Evolutionary conservation across 805 yeast species (phyloP), one percentile per base, ranked within the genome.

Genomic region (Metschnikowia koreensis): DNA sequence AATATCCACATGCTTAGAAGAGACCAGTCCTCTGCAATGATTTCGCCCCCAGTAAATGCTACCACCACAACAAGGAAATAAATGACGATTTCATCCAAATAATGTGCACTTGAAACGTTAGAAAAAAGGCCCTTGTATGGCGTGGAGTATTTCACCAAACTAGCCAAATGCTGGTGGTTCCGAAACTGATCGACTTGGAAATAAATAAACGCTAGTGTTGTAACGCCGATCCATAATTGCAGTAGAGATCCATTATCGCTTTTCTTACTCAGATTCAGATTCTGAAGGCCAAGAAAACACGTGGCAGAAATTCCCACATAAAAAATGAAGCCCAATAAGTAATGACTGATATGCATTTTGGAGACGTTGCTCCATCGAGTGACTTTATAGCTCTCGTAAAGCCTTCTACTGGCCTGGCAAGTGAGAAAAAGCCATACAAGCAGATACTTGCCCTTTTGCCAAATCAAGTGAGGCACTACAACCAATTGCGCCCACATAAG

Each of bases 271-370:
- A 41, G 15, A 11, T 28, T 8, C 34, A 39, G 52, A 38, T 36
- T 44, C 11, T 22, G 46, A 12, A 52, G 45, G 1, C 57, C 57
- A 37, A n/a, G 27, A 28, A 42, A 49, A 38, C 52, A 53, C 41
- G 74, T 75, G 8, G 76, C 28, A 48, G 81, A 75, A 9, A 84
- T 68, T 1, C 78, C 64, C 0, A 79, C 49, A 56, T 87, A 87
- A 60, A 82, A 86, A 58, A 75, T 71, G 4, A 85, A 34, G 0
- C 94, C 96, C 4, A 80, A 85, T 1, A 82, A 46, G 59, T 86
- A 87, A 66, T 87, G 94, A 1, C 81, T 71, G 37, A 86, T 59
- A 60, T 86, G 84, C 73, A 87, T 87, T 52, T 75, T 75, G 2
- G 90, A 75, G 1, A 61, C 60, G 1, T 64, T 41, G 3, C 78